Conservation (phyloP, 805 yeast species). For the Barnettozyma wickerhamii region DNA sequence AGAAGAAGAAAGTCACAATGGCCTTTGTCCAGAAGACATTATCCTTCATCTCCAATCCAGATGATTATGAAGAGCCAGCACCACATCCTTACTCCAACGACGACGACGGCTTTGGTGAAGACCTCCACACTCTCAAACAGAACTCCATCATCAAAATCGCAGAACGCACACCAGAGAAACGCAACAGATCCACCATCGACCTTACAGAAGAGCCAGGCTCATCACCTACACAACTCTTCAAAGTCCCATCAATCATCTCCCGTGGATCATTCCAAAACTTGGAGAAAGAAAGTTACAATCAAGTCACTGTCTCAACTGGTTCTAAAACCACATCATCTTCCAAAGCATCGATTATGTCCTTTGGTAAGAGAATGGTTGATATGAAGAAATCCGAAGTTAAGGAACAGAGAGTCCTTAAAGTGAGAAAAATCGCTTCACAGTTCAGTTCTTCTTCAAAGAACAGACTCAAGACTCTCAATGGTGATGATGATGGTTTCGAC, state of each 20-base stretch:
- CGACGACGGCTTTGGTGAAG: slow-evolving; percentile 38
- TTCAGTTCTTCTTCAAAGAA: slow-evolving; percentile 2
- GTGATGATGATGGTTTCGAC: slow-evolving; percentile 7
- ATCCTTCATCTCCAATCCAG: slow-evolving; percentile 42
- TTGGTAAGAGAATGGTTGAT: slow-evolving; percentile 32
- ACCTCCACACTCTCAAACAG: slow-evolving; percentile 42
- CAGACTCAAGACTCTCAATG: slow-evolving; percentile 7
- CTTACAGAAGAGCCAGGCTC: slow-evolving; percentile 14
- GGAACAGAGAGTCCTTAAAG: slow-evolving; percentile 23
- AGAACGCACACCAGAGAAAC: slow-evolving; percentile 25
- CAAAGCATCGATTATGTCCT: slow-evolving; percentile 53
- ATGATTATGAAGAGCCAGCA: slow-evolving; percentile 15
- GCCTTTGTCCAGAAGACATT: slow-evolving; percentile 53
- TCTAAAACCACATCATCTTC: slow-evolving; percentile 53
- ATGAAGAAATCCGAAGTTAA: slow-evolving; percentile 9
- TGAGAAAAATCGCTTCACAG: slow-evolving; percentile 15
- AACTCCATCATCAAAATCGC: slow-evolving; percentile 32
- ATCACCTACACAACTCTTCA: slow-evolving; percentile 22
- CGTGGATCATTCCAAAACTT: slow-evolving; percentile 37
- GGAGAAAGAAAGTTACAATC: slow-evolving; percentile 28
- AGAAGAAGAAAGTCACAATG: slow-evolving; percentile 40
- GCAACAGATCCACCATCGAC: slow-evolving; percentile 15
- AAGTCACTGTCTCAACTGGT: slow-evolving; percentile 48
- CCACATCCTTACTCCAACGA: slow-evolving; percentile 18
- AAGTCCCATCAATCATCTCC: slow-evolving; percentile 38